A percentile compares a stretch with the other conserved stretches of the same genome.
Conservation (phyloP, 2,329 filamentous ascomycete genomes). For the Blastomyces silverae region DNA sequence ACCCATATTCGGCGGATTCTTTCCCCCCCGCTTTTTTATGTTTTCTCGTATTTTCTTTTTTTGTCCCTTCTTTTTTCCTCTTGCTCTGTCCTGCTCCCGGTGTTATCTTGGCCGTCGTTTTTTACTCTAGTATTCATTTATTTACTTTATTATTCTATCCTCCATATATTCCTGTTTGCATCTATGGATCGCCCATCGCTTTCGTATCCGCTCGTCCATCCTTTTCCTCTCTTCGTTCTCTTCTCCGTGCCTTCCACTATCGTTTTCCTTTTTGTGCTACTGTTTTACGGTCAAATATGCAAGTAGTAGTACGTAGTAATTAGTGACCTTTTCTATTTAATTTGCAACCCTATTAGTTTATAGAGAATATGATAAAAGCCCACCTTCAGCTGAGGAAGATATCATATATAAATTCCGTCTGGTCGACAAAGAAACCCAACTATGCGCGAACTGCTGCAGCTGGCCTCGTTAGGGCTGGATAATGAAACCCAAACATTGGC, state of each 20-base stretch:
- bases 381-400: neutral
- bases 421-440: neutral
- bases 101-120: conserved; percentile 28
- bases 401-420: neutral
- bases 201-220: neutral
- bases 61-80: conserved; percentile 30
- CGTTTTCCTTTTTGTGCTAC: neutral
- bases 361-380: conserved; percentile 2
- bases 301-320: conserved; percentile 9
- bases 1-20: conserved; percentile 15
- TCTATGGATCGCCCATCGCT: neutral
- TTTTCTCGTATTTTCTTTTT: conserved; percentile 24
- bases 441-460: neutral
- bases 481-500: neutral
- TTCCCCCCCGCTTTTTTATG: conserved; percentile 22
- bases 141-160: conserved; percentile 19
- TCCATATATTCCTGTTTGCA: conserved; percentile 9
- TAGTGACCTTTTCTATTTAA: conserved; percentile 9
- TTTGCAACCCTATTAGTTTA: neutral
- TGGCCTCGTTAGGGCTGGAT: neutral
- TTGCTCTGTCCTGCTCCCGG: conserved; percentile 27
- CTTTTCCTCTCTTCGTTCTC: neutral
- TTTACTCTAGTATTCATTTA: conserved; percentile 23
- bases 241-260: neutral
- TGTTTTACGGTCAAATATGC: conserved; percentile 3